A percentile compares a stretch with the other conserved stretches of the same genome.
These are phyloP conservation scores for Gymnopus androsaceus DNA, from an alignment of 1,284 basidiomycete species.

Conservation along the genomic window DNA sequence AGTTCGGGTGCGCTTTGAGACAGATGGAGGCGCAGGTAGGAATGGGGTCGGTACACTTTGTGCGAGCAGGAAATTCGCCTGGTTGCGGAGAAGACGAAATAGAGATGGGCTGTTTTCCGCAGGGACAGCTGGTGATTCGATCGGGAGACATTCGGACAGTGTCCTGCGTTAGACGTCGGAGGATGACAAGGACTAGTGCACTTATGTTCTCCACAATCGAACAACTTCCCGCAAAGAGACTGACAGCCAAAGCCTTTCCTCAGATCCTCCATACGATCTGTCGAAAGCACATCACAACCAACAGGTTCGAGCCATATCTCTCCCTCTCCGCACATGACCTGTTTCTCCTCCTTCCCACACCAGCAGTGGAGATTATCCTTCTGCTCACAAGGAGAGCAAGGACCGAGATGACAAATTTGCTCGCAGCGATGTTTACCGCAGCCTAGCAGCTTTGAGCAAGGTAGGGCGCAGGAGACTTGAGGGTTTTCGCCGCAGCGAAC, in stretches of 20 bases:
- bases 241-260: constrained; percentile 70
- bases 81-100: constrained; percentile 28
- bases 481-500: constrained; percentile 60
- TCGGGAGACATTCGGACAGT: constrained; percentile 78
- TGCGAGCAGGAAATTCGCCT: constrained; percentile 49
- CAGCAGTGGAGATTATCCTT: constrained; percentile 66
- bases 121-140: constrained; percentile 75
- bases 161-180: constrained; percentile 50
- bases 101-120: constrained; percentile 66
- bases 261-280: constrained; percentile 36
- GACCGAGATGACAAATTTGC: constrained; percentile 70
- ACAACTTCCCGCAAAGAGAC: constrained; percentile 64
- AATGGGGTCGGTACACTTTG: constrained; percentile 70
- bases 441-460: constrained; percentile 56
- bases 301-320: constrained; percentile 20
- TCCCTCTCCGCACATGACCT: constrained; percentile 67
- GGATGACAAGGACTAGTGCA: constrained; percentile 76
- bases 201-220: constrained; percentile 75
- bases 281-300: constrained; percentile 24
- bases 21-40: constrained; percentile 78
- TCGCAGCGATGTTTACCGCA: constrained; percentile 74
- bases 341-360: constrained; percentile 71
- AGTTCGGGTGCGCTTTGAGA: constrained; percentile 60
- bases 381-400: constrained; percentile 65
- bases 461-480: constrained; percentile 65